A percentile compares a stretch with the other conserved stretches of the same genome.
These are phyloP conservation scores for Dillenia suffruticosa DNA, from an alignment of 164 flowering plant genomes.

Conservation along the genomic window DNA sequence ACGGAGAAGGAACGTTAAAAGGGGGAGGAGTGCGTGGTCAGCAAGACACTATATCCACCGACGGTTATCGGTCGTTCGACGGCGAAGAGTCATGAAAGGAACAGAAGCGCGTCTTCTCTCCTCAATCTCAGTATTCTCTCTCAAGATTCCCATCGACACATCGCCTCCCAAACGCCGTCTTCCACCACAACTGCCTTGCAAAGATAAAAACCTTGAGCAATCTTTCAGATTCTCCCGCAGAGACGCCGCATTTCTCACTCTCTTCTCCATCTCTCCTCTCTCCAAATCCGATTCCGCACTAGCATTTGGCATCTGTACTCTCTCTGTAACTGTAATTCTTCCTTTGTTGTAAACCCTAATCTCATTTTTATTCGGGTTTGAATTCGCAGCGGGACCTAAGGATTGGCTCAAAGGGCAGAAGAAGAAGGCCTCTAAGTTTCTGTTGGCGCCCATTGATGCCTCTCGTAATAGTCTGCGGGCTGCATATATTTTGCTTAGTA, in stretches of 20 bases:
- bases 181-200: not conserved
- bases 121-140: conserved; percentile 1
- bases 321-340: not conserved
- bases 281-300: conserved; percentile 28
- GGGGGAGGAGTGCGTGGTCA: too few species aligned
- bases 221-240: conserved; percentile 19
- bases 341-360: conserved; percentile 3
- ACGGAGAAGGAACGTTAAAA: too few species aligned
- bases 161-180: not conserved
- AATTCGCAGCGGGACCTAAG: conserved; percentile 82
- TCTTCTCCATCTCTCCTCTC: conserved; percentile 25
- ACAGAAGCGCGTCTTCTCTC: conserved; percentile 13
- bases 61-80: too few species aligned
- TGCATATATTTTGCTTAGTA: conserved; percentile 52
- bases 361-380: not conserved
- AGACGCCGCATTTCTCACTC: conserved; percentile 22
- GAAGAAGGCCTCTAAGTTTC: conserved; percentile 71
- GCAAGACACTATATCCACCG: too few species aligned
- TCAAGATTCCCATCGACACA: conserved; percentile 3
- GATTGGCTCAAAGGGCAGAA: conserved; percentile 91
- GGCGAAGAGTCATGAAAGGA: conserved; percentile 4
- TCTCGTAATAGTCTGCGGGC: conserved; percentile 59
- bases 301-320: conserved; percentile 61
- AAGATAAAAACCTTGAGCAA: not conserved
- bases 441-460: conserved; percentile 82